Base-by-base conservation (phyloP, 371 early-diverging fungal species). In the Blakeslea trispora region DNA sequence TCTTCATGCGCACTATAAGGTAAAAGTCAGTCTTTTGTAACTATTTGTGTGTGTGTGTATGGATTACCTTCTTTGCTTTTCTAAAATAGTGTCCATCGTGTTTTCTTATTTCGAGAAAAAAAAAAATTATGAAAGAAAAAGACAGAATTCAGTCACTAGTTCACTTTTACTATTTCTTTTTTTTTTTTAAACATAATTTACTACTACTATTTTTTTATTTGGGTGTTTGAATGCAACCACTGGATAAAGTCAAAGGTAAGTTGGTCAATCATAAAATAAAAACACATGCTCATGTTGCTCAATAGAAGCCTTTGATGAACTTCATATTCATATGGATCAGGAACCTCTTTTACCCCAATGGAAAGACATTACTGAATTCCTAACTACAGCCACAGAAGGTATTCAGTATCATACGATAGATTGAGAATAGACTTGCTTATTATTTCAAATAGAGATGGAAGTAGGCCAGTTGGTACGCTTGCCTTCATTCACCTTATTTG, bases 1-100 rank as follows among this genome's bases (percentile, higher is more conserved):
- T 93, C 94, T 81, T 98, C 97, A 69, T 94, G 91, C 14, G 85
- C 80, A 53, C 83, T 81, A 47, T 72, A 72, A n/a, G n/a, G n/a
- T n/a, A n/a, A n/a, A n/a, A n/a, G n/a, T n/a, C n/a, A n/a, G n/a
- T n/a, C n/a, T n/a, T n/a, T n/a, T n/a, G n/a, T n/a, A n/a, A n/a
- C 28, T 23, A 9, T 15, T 6, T 31, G 40, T 32, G 31, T 42
- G 8, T 39, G 4, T 31, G 1, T 39, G 15, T 34, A 2, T 43
- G 19, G n/a, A 8, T 41, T 69, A 72, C 64, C 73, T 71, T 50
- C 94, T 81, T 72, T 91, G 92, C 59, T 75, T 79, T 57, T 93
- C 93, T 18, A 91, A 69, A 32, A 86, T 68, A 50, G 76, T 78
- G 53, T 88, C 78, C 89, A 88, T 89, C 2, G 14, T 37, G 11